Evolutionary conservation across 2,329 filamentous ascomycete genomes (phyloP).

Genomic region (Verruconis gallopava): DNA sequence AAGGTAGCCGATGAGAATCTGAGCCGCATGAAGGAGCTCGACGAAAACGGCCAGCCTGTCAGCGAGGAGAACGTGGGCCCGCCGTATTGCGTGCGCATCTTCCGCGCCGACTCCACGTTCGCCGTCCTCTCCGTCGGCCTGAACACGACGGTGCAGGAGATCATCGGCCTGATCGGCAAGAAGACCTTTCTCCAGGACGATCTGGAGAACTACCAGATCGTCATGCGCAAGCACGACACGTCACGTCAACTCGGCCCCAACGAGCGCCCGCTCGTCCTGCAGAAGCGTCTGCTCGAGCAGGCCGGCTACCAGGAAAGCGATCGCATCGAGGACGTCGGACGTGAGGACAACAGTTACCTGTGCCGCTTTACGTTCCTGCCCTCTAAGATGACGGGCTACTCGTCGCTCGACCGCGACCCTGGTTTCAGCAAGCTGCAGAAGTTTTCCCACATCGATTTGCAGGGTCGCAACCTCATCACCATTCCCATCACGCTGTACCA

Average conservation of each 20-base stretch:
- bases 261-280: slow-evolving; percentile 79
- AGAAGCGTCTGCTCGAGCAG: slow-evolving; percentile 82
- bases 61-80: slow-evolving; percentile 60
- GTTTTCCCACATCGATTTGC: slow-evolving; percentile 86
- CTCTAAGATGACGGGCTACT: slow-evolving; percentile 68
- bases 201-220: slow-evolving; percentile 87
- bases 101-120: slow-evolving; percentile 87
- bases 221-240: slow-evolving; percentile 85
- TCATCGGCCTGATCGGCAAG: slow-evolving; percentile 81
- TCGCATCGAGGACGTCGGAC: slow-evolving; percentile 79
- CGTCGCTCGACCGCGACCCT: slow-evolving; percentile 60
- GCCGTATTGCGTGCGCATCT: slow-evolving; percentile 87
- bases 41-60: slow-evolving; percentile 54
- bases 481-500: slow-evolving; percentile 92
- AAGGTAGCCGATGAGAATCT: slow-evolving; percentile 53
- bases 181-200: slow-evolving; percentile 89
- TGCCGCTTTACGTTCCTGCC: slow-evolving; percentile 93
- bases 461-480: slow-evolving; percentile 79
- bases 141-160: slow-evolving; percentile 72
- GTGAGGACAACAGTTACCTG: slow-evolving; percentile 94
- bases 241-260: slow-evolving; percentile 64
- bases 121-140: slow-evolving; percentile 77
- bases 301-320: slow-evolving; percentile 82
- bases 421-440: slow-evolving; percentile 74
- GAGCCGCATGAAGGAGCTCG: slow-evolving; percentile 45